Evolutionary conservation across 495 filamentous ascomycete species (phyloP).

Genomic region (Penicillium fimorum): DNA sequence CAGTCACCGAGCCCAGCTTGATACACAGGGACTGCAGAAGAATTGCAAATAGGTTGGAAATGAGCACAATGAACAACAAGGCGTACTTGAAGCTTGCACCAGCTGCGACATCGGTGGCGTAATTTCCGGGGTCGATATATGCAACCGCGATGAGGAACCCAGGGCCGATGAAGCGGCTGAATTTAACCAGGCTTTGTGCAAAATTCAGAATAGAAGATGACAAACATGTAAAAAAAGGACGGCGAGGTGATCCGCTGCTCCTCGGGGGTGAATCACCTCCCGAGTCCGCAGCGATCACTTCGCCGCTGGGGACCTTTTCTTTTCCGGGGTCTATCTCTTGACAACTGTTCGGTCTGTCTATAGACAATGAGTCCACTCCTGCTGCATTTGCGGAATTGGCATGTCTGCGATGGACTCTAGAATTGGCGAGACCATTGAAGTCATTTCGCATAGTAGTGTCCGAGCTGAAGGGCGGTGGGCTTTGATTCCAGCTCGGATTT

Average conservation of each 20-base stretch:
- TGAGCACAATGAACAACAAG: conserved; percentile 75
- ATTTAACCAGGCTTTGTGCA: conserved; percentile 53
- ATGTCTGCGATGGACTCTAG: conserved; percentile 38
- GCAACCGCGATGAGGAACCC: conserved; percentile 82
- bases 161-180: conserved; percentile 76
- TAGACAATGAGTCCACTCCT: conserved; percentile 27
- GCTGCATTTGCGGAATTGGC: conserved; percentile 21
- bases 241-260: conserved; percentile 41
- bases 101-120: conserved; percentile 78
- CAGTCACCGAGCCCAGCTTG: conserved; percentile 83
- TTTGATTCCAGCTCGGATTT: conserved; percentile 60
- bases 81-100: conserved; percentile 63
- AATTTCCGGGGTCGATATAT: conserved; percentile 83
- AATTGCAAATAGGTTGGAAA: conserved; percentile 84
- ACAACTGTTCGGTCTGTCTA: conserved; percentile 23
- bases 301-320: conserved; percentile 33
- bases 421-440: conserved; percentile 56
- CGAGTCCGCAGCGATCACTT: conserved; percentile 36
- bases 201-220: conserved; percentile 19
- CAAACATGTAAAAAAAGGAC: conserved; percentile 29
- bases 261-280: conserved; percentile 36
- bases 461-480: conserved; percentile 51
- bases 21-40: conserved; percentile 79
- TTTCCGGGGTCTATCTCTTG: conserved; percentile 26
- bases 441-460: conserved; percentile 63